Conservation (phyloP, 2,329 filamentous ascomycete genomes). For the Geosmithia putterillii region DNA sequence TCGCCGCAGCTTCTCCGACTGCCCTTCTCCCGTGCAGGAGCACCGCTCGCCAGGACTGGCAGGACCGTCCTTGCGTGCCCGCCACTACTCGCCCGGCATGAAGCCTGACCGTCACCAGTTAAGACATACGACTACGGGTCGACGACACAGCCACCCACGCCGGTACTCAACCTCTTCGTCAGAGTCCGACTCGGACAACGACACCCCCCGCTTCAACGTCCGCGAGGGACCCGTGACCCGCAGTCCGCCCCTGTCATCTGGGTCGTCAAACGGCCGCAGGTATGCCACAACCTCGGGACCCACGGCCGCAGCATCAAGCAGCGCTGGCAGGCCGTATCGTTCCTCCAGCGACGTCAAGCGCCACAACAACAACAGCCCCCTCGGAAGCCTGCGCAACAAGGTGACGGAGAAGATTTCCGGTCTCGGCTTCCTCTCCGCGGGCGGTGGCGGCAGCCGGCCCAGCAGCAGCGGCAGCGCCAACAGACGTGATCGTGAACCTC, state of each 20-base stretch:
- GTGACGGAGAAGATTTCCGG: slow-evolving; percentile 30
- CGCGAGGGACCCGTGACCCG: slow-evolving; percentile 11
- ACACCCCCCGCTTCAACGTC: slow-evolving; percentile 9
- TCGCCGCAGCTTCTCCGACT: slow-evolving; percentile 39
- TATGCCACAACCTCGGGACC: slow-evolving; percentile 15
- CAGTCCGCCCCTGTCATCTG: slow-evolving; percentile 11
- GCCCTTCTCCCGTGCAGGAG: slow-evolving; percentile 23
- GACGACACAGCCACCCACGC: slow-evolving; percentile 38
- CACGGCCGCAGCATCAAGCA: slow-evolving; percentile 11
- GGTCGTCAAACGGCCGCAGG: slow-evolving; percentile 18
- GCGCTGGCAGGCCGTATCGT: slow-evolving; percentile 18
- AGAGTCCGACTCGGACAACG: slow-evolving; percentile 28
- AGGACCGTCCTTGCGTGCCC: slow-evolving; percentile 9
- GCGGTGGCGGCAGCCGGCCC: not conserved
- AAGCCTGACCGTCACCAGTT: not conserved
- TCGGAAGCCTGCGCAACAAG: slow-evolving; percentile 28
- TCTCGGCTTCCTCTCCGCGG: slow-evolving; percentile 16
- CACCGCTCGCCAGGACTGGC: slow-evolving; percentile 9
- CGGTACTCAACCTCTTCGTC: too few species aligned
- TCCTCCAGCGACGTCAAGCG: slow-evolving; percentile 20
- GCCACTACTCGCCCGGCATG: slow-evolving; percentile 12
- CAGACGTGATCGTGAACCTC: not conserved
- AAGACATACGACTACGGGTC: slow-evolving; percentile 9
- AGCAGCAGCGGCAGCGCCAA: slow-evolving; percentile 10
- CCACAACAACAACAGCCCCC: slow-evolving; percentile 21